phyloP scores from a whole-genome alignment of 352 stramenopile genomes.

The Phytophthora aleatoria region DNA sequence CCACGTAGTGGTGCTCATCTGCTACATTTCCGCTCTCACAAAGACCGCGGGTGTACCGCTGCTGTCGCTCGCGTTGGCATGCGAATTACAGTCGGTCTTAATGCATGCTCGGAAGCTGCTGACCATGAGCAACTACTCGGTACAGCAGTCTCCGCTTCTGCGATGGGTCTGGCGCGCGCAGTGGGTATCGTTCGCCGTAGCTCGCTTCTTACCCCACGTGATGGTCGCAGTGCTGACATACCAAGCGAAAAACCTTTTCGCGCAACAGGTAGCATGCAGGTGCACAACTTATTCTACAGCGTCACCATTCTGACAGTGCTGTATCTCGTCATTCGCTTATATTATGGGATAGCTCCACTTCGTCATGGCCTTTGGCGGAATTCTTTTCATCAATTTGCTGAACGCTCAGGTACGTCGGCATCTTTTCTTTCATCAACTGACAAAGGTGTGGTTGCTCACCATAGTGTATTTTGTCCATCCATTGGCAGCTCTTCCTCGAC shows the following conservation, averaged over 20 bases:
- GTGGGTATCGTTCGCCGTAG: slow-evolving; percentile 55
- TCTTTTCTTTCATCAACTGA: background rate
- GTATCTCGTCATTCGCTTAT: background rate
- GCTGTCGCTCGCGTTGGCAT: slow-evolving; percentile 72
- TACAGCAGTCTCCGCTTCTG: slow-evolving; percentile 34
- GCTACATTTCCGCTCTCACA: slow-evolving; percentile 75
- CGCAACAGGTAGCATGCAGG: slow-evolving; percentile 36
- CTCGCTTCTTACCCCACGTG: slow-evolving; percentile 52
- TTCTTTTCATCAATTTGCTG: slow-evolving; percentile 75
- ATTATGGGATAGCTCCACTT: slow-evolving; percentile 50
- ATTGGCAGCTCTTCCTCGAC: slow-evolving; percentile 56
- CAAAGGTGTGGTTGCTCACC: background rate
- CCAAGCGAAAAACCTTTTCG: slow-evolving; percentile 45
- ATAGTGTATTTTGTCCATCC: background rate
- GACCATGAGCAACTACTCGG: slow-evolving; percentile 61
- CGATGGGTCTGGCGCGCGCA: slow-evolving; percentile 59
- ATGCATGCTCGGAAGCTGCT: slow-evolving; percentile 82
- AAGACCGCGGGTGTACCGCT: slow-evolving; percentile 78
- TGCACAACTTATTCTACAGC: background rate
- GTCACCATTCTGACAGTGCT: background rate
- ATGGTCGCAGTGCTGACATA: slow-evolving; percentile 55
- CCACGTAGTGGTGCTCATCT: slow-evolving; percentile 81
- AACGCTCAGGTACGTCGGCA: slow-evolving; percentile 53
- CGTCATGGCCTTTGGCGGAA: slow-evolving; percentile 74
- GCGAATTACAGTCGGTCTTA: slow-evolving; percentile 78